Evolutionary conservation across 2,329 filamentous ascomycete genomes (phyloP), one percentile per base, ranked within the genome.

Genomic region (Aspergillus bombycis): DNA sequence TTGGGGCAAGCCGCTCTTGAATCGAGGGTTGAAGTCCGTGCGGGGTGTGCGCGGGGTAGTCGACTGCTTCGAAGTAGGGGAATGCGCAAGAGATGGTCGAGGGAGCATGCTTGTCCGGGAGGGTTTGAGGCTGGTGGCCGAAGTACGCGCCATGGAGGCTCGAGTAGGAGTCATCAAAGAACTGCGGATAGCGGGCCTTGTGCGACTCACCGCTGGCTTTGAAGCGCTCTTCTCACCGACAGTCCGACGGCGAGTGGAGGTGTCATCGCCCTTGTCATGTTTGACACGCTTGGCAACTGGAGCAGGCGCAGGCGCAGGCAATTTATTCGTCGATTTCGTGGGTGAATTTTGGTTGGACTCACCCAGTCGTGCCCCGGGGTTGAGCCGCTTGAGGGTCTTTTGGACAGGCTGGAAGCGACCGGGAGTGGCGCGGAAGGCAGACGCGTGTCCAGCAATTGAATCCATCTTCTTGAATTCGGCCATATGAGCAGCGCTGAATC

Each of bases 381-480:
- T 81, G 57, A 80, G 83, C 43, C 84, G 79, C 74, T 86, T 86
- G 55, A 86, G 75, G 12, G 77, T 75, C 63, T 80, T 80, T 23
- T 68, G 71, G 19, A 77, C 76, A 23, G 77, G 73, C 64, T 79
- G 75, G 65, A 79, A 77, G 57, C 76, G 78, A 59, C 83, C 72
- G 73, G 81, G 70, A 74, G 80, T 58, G 78, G 78, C 74, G 81
- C 87, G 69, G 80, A 84, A 95, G 19, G 90, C 87, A 12, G 94
- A 96, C 10, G 93, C 85, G 75, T 97, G 94, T 66, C 89, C 89
- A 50, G 88, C 92, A 73, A 98, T 97, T 2, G 94, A 97, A 75
- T 97, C 93, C 94, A 98, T 97, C 83, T 96, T 98, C 80, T 92
- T 92, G 81, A 98, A 97, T 73, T 94, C 87, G 57, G 89, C 88